These are phyloP conservation scores for Phanerodontia chrysosporium DNA, from an alignment of 768 basidiomycete species.

Conservation along the genomic window DNA sequence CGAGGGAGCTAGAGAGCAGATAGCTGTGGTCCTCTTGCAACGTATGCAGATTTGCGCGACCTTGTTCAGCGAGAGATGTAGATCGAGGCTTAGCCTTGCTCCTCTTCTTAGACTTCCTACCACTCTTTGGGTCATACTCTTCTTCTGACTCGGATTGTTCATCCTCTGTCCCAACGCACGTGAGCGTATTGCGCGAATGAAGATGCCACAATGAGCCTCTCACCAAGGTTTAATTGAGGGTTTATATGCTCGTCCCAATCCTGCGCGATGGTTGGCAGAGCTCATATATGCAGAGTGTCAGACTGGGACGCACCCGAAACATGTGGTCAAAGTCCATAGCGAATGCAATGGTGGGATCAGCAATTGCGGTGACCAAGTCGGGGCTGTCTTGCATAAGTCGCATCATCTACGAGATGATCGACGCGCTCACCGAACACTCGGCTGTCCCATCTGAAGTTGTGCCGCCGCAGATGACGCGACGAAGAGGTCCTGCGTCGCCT, in stretches of 20 bases:
- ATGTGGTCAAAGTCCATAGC: conserved; percentile 63
- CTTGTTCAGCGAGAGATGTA: conserved; percentile 35
- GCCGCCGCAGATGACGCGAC: conserved; percentile 39
- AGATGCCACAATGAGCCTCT: not conserved
- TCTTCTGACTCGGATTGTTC: conserved; percentile 38
- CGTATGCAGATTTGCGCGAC: conserved; percentile 54
- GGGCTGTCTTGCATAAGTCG: conserved; percentile 38
- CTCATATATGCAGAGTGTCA: too few relatives aligned
- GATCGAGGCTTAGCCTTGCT: conserved; percentile 23
- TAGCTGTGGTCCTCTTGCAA: conserved; percentile 70
- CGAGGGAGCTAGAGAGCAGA: conserved; percentile 62
- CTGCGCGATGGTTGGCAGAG: not conserved
- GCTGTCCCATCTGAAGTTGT: conserved; percentile 69
- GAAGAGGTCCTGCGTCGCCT: conserved; percentile 66
- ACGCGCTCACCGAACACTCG: conserved; percentile 54
- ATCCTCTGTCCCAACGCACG: not conserved
- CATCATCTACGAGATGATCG: conserved; percentile 23
- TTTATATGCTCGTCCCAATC: conserved; percentile 16
- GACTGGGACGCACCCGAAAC: conserved; percentile 41
- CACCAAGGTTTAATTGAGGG: not conserved
- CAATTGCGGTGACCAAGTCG: conserved; percentile 33
- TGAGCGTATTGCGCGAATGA: not conserved
- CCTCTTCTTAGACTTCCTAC: conserved; percentile 24
- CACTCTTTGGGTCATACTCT: conserved; percentile 44
- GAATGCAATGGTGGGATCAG: conserved; percentile 45